Percentiles rank a stretch among this genome's conserved stretches.
These are phyloP conservation scores for Aspergillus japonicus DNA, from an alignment of 2,329 filamentous ascomycete genomes.

Conservation along the genomic window DNA sequence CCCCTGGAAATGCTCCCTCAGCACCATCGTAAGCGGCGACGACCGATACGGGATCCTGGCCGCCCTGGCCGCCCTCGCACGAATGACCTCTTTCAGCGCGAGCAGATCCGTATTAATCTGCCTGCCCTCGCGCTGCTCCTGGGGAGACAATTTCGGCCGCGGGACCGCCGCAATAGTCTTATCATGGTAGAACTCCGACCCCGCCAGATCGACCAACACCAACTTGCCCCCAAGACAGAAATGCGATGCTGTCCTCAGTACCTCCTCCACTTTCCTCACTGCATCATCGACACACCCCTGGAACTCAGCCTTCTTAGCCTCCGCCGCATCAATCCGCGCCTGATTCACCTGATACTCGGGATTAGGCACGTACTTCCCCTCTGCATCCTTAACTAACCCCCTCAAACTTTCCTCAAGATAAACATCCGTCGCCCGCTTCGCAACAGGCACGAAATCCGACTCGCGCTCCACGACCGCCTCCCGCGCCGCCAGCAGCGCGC, in stretches of 20 bases:
- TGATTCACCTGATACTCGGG: constrained; percentile 40
- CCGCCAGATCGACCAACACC: constrained; percentile 49
- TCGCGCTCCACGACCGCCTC: constrained; percentile 43
- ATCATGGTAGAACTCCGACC: constrained; percentile 44
- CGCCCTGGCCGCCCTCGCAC: constrained; percentile 38
- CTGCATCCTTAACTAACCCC: constrained; percentile 23
- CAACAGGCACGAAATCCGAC: constrained; percentile 47
- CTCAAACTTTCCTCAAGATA: constrained; percentile 41
- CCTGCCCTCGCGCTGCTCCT: constrained; percentile 43
- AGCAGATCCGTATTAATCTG: constrained; percentile 50
- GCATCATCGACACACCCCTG: constrained; percentile 36
- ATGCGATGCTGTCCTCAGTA: constrained; percentile 24
- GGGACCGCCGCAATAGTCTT: constrained; percentile 13
- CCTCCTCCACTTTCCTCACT: constrained; percentile 30
- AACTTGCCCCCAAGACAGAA: constrained; percentile 42
- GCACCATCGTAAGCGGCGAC: constrained; percentile 46
- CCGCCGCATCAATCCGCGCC: constrained; percentile 40
- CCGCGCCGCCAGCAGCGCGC: constrained; percentile 36
- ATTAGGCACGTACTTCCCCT: constrained; percentile 35
- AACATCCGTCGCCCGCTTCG: constrained; percentile 44
- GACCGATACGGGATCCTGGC: constrained; percentile 43
- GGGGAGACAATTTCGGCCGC: constrained; percentile 31
- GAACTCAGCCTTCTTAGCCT: constrained; percentile 39
- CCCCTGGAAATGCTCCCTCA: constrained; percentile 40
- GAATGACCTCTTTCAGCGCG: constrained; percentile 49